A percentile compares a stretch with the other conserved stretches of the same genome.
Evolutionary conservation across 2,329 filamentous ascomycete genomes (phyloP).

Genomic region (Tolypocladium nubicola): DNA sequence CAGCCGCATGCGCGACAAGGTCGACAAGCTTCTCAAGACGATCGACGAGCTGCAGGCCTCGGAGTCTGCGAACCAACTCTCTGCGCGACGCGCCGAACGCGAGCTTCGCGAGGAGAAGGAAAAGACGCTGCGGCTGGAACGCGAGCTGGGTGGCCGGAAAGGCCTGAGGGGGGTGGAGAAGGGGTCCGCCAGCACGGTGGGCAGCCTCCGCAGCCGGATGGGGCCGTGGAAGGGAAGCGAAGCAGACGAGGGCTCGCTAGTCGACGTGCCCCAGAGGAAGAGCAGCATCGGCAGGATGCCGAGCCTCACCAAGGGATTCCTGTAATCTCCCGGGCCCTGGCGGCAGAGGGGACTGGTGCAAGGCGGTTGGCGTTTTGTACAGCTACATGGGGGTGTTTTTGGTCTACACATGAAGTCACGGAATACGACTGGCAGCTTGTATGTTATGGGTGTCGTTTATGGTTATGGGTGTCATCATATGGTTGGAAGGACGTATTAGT

Average conservation of each 20-base stretch:
- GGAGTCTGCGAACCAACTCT: constrained; percentile 72
- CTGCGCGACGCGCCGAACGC: constrained; percentile 75
- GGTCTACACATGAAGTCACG: not conserved
- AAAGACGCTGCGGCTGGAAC: constrained; percentile 69
- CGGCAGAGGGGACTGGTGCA: not conserved
- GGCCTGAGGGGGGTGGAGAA: constrained; percentile 56
- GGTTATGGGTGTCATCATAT: not conserved
- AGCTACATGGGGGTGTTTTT: not conserved
- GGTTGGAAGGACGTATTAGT: not conserved
- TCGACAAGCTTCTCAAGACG: constrained; percentile 76
- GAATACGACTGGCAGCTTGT: not conserved
- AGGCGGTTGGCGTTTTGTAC: not conserved
- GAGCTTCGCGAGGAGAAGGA: constrained; percentile 85
- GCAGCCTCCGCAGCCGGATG: constrained; percentile 25
- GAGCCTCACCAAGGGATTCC: constrained; percentile 70
- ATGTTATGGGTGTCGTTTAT: not conserved
- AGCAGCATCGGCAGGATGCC: constrained; percentile 51
- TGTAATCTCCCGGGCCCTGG: constrained; percentile 27
- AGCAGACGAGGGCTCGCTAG: constrained; percentile 25
- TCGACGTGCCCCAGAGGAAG: constrained; percentile 54
- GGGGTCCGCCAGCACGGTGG: constrained; percentile 36
- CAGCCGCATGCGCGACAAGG: constrained; percentile 75
- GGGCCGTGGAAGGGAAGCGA: constrained; percentile 24
- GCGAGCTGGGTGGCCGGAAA: constrained; percentile 79
- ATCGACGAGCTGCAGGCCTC: constrained; percentile 91